phyloP scores from a whole-genome alignment of 1,284 basidiomycete species.

The Meira miltonrushii region DNA sequence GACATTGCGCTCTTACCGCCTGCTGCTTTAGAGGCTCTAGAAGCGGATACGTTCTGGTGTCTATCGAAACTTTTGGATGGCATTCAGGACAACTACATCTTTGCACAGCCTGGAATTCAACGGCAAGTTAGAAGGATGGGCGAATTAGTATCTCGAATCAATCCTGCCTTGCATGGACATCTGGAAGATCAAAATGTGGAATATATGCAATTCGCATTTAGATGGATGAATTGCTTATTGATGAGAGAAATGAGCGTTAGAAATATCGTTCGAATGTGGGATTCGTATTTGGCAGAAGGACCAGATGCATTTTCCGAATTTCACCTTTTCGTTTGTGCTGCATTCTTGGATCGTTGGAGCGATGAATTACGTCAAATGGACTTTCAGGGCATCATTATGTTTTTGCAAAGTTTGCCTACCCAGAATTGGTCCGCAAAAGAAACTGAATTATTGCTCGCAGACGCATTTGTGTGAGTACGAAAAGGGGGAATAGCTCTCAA shows the following conservation, averaged over 20 bases:
- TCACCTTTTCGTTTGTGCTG: slow-evolving; percentile 50
- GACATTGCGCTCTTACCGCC: slow-evolving; percentile 40
- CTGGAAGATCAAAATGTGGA: slow-evolving; percentile 46
- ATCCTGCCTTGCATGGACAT: slow-evolving; percentile 47
- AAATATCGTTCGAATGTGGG: slow-evolving; percentile 51
- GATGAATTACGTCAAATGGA: slow-evolving; percentile 44
- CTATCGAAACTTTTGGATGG: slow-evolving; percentile 49
- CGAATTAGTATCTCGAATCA: slow-evolving; percentile 46
- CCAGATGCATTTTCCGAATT: slow-evolving; percentile 50
- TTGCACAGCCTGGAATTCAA: slow-evolving; percentile 50
- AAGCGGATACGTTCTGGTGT: slow-evolving; percentile 52
- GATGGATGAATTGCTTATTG: slow-evolving; percentile 53
- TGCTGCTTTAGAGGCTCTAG: slow-evolving; percentile 40
- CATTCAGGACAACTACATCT: slow-evolving; percentile 52
- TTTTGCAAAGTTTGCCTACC: slow-evolving; percentile 90
- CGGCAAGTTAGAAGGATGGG: slow-evolving; percentile 43
- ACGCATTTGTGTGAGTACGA: slow-evolving; percentile 72
- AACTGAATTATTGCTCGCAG: slow-evolving; percentile 86
- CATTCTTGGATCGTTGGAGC: slow-evolving; percentile 49
- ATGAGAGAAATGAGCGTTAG: slow-evolving; percentile 53
- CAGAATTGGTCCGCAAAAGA: slow-evolving; percentile 93
- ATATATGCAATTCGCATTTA: slow-evolving; percentile 52
- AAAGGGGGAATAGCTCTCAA: slow-evolving; percentile 5
- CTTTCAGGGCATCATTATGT: slow-evolving; percentile 88
- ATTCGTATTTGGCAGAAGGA: slow-evolving; percentile 51